Base-by-base conservation (phyloP, 805 yeast genomes). In the Dipodascus geniculatus region DNA sequence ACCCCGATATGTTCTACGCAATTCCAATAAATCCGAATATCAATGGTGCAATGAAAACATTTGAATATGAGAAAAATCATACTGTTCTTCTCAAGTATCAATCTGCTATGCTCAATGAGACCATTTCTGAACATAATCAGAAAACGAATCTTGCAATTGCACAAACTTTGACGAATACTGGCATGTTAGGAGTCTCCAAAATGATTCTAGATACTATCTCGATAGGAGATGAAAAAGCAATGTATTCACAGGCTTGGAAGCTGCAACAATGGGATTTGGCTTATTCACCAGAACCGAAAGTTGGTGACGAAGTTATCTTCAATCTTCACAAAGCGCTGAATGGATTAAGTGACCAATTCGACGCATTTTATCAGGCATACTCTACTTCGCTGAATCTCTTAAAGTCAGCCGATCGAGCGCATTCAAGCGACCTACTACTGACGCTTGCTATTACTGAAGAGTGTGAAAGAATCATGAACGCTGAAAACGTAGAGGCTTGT, bases 221-320 rank as follows among this genome's bases (percentile, higher is more conserved):
- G 4, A 11, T 47, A 22, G 51, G 54, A 3, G 59, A 60, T 9
- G 51, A 57, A 1, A 63, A 61, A 22, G 64, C 65, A 22, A 55
- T 67, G 1, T 85, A 75, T 63, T 80, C 77, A 55, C 82, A 88
- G 79, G 78, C 82, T 0, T 83, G 96, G 88, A 85, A 85, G 61
- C 66, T 90, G 44, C 78, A 76, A 48, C 77, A 79, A 51, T 90
- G 97, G 97, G 84, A 83, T 53, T 56, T 85, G 1, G 87, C 95
- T 0, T 56, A 63, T 0, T 73, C 82, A 16, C 6, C 22, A 22
- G 58, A 55, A 0, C 63, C 75, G 0, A 51, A 53, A 0, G 65
- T 71, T 0, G 77, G 73, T 42, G 72, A 78, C 48, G 76, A 75
- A 48, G 68, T 72, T 1, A 66, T 82, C 1, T 87, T 83, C 62